Evolutionary conservation across 768 basidiomycete genomes (phyloP).

Genomic region (Boletus coccyginus): DNA sequence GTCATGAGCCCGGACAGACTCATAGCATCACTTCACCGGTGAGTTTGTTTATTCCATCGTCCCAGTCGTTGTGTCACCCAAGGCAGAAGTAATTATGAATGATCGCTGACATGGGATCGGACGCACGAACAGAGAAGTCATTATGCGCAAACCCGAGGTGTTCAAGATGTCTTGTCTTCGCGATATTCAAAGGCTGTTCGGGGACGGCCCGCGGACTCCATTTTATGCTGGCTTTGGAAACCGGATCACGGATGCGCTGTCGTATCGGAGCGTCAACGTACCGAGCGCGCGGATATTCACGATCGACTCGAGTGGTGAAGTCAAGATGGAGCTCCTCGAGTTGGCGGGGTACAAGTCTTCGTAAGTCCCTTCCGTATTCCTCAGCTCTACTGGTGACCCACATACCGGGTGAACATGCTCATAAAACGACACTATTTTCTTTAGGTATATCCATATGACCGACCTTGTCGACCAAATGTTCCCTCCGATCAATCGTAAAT

Average conservation of each 20-base stretch:
- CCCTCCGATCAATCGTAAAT: constrained; percentile 89
- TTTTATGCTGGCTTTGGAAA: constrained; percentile 99
- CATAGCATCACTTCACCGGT: constrained; percentile 94
- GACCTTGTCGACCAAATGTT: constrained; percentile 99
- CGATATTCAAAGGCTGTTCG: constrained; percentile 91
- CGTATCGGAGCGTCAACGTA: constrained; percentile 94
- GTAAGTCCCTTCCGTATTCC: constrained; percentile 41
- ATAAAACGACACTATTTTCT: neutral
- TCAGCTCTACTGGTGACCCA: neutral
- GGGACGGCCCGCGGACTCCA: constrained; percentile 63
- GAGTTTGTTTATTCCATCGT: constrained; percentile 21
- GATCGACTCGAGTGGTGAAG: constrained; percentile 91
- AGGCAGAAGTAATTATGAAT: neutral
- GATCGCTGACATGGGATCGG: neutral
- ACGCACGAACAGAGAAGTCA: constrained; percentile 71
- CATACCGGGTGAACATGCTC: neutral
- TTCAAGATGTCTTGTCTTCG: constrained; percentile 99
- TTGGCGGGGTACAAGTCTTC: constrained; percentile 96
- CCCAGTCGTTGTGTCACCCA: neutral
- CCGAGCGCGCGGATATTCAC: constrained; percentile 96
- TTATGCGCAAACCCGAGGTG: constrained; percentile 98
- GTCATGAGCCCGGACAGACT: constrained; percentile 98
- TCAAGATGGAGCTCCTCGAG: constrained; percentile 96
- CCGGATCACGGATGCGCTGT: constrained; percentile 95
- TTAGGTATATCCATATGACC: constrained; percentile 96